Percentiles rank a stretch among this genome's conserved stretches.
Conservation (phyloP, 371 early-diverging fungal species). For the Syncephalastrum contaminatum region DNA sequence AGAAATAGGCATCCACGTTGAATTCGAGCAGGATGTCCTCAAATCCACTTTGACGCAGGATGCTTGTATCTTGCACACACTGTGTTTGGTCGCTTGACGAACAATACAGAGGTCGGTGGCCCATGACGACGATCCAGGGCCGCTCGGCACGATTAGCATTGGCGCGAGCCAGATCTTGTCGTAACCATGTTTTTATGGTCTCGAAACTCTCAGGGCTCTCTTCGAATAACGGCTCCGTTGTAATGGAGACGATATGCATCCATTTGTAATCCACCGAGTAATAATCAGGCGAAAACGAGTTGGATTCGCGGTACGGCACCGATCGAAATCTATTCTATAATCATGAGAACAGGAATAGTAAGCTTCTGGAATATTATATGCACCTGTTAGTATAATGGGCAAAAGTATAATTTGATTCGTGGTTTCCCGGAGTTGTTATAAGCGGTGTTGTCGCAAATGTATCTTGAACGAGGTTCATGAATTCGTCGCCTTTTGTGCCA, state of each 20-base stretch:
- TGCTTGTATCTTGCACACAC: slow-evolving; percentile 10
- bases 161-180: slow-evolving; percentile 21
- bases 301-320: slow-evolving; percentile 19
- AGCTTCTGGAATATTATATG: slow-evolving; percentile 16
- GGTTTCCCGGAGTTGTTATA: slow-evolving; percentile 19
- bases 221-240: slow-evolving; percentile 19
- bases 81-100: slow-evolving; percentile 13
- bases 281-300: slow-evolving; percentile 10
- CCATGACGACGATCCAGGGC: slow-evolving; percentile 34
- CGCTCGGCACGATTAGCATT: slow-evolving; percentile 8
- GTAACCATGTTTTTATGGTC: slow-evolving; percentile 25
- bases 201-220: slow-evolving; percentile 11
- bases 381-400: slow-evolving; percentile 16
- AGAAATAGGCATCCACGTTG: neutral
- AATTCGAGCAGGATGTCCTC: slow-evolving; percentile 4
- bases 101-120: slow-evolving; percentile 27
- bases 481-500: slow-evolving; percentile 22
- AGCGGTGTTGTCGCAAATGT: slow-evolving; percentile 21
- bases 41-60: slow-evolving; percentile 6
- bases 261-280: slow-evolving; percentile 23
- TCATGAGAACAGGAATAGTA: neutral
- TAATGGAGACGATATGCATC: slow-evolving; percentile 17
- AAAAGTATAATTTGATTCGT: slow-evolving; percentile 23
- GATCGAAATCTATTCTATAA: slow-evolving; percentile 15
- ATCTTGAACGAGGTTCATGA: slow-evolving; percentile 21